Evolutionary conservation across 2,329 filamentous ascomycete species (phyloP), one percentile per base, ranked within the genome.

Genomic region (Gnomoniopsis sp.): DNA sequence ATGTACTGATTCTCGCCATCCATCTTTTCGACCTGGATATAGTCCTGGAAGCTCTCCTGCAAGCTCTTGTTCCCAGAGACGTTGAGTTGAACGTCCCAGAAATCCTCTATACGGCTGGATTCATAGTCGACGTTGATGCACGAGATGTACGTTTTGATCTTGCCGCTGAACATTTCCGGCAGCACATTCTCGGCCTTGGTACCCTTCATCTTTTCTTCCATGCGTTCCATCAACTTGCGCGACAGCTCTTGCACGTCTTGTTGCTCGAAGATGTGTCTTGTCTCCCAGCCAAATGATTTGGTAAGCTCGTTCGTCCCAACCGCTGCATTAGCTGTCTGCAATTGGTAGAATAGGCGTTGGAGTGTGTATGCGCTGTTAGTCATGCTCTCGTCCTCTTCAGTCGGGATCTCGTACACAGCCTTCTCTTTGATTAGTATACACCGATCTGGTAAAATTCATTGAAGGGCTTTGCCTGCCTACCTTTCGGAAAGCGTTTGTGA

Each of bases 71-170:
- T 97, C 34, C 92, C 93, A 63, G 90, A 89, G 53, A 99, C 96
- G 65, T 98, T 99, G 66, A 99, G 84, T 72, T 99, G 95, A 61
- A 99, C 91, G 71, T 99, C 95, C 95, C 95, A 99, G 72, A 97
- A 99, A 67, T 99, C 96, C 73, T 99, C 95, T 65, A 95, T 86
- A 62, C 93, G 86, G 62, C 93, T 96, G 22, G 92, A 97, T 77
- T 98, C 93, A 77, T 96, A 99, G 68, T 96, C 88, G 62, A 99
- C 96, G 72, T 99, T 95, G 72, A 99, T 97, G 77, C 96, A 99
- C 22, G 91, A 96, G 64, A 99, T 96, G 74, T 98, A 99, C 0
- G 95, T 99, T 78, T 98, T 98, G 74, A 96, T 93, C 75, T 98
- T 98, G 58, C 95, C 96, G 59, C 95, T 93, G 69, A 99, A 98